A percentile compares a stretch with the other conserved stretches of the same genome.
Conservation (phyloP, 352 stramenopile genomes). For the Pythium scleroteichum region DNA sequence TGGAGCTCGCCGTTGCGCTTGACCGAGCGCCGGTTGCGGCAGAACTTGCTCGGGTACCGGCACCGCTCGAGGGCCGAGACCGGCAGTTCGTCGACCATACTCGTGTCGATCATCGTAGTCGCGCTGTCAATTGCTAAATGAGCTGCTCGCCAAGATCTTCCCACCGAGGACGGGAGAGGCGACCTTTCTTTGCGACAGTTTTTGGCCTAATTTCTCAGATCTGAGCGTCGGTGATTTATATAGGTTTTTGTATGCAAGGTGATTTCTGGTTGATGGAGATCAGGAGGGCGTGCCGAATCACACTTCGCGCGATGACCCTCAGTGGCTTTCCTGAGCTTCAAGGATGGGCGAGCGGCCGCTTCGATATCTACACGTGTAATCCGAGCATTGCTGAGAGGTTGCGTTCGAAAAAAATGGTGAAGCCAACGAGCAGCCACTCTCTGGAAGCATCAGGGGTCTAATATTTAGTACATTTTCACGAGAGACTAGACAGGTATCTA, state of each 20-base stretch:
- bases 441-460: too few relatives aligned
- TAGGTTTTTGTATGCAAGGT: neutral
- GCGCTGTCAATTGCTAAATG: neutral
- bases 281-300: too few relatives aligned
- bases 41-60: constrained; percentile 4
- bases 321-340: too few relatives aligned
- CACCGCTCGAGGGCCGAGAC: neutral
- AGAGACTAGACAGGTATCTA: too few relatives aligned
- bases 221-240: constrained; percentile 4
- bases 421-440: too few relatives aligned
- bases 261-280: neutral
- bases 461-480: too few relatives aligned
- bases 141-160: neutral
- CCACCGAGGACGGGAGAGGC: neutral
- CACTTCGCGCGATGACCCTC: too few relatives aligned
- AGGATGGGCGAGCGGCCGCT: too few relatives aligned
- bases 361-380: too few relatives aligned
- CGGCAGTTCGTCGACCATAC: neutral
- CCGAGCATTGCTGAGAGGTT: too few relatives aligned
- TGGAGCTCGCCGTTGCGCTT: constrained; percentile 8
- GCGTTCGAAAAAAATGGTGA: too few relatives aligned
- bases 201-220: constrained; percentile 3
- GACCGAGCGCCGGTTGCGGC: neutral
- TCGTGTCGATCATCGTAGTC: constrained; percentile 6
- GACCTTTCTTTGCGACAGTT: neutral